phyloP scores from a whole-genome alignment of 2,329 filamentous ascomycete genomes.

The Aspergillus ochraceoroseus region DNA sequence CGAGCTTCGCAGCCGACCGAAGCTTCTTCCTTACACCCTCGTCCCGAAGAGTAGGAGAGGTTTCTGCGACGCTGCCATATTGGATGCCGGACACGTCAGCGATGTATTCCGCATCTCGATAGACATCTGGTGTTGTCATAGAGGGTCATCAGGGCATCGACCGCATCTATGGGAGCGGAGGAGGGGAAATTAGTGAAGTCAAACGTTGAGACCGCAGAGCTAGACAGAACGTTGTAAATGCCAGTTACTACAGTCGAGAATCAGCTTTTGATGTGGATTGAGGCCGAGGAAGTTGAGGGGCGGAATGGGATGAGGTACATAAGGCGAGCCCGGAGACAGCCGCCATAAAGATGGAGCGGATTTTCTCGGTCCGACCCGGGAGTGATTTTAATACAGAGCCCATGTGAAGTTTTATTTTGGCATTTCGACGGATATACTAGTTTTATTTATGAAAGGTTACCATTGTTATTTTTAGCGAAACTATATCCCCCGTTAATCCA shows the following conservation, averaged over 20 bases:
- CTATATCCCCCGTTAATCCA: conserved; percentile 64
- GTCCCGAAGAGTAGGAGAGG: conserved; percentile 21
- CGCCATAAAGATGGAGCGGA: conserved; percentile 7
- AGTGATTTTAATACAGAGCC: background rate
- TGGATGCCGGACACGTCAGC: conserved; percentile 43
- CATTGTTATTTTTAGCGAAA: no score
- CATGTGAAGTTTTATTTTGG: background rate
- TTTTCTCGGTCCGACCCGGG: conserved; percentile 10
- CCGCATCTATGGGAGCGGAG: conserved; percentile 16
- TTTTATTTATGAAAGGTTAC: no score
- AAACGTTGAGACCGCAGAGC: conserved; percentile 1
- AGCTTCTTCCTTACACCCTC: conserved; percentile 30
- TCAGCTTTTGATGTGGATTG: background rate
- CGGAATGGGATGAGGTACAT: conserved; percentile 1
- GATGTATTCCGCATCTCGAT: conserved; percentile 46
- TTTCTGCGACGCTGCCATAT: conserved; percentile 26
- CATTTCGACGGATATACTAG: no score
- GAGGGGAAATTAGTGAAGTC: conserved; percentile 5
- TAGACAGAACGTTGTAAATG: background rate
- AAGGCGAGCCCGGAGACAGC: conserved; percentile 1
- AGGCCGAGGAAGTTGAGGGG: conserved; percentile 1
- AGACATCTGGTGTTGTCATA: conserved; percentile 46
- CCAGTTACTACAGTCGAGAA: background rate
- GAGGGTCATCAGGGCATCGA: conserved; percentile 43
- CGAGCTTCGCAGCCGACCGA: conserved; percentile 40